These are phyloP conservation scores for Parietaria judaica DNA, from an alignment of 306 rosid genomes.

Conservation along the genomic window DNA sequence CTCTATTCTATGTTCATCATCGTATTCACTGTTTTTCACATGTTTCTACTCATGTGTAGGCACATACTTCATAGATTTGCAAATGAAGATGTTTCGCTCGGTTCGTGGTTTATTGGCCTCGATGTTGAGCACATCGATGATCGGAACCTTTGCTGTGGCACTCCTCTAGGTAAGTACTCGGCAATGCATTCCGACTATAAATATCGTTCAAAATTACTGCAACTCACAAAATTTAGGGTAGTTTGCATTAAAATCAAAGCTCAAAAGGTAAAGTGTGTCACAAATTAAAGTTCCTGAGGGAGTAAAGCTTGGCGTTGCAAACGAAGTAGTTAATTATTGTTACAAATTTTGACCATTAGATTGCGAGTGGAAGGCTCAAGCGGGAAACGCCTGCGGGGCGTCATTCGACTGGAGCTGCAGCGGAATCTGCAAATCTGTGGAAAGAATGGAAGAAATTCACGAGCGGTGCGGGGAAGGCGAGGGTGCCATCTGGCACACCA, in stretches of 20 bases:
- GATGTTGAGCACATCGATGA: constrained; percentile 57
- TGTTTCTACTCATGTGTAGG: constrained; percentile 14
- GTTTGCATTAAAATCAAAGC: no score
- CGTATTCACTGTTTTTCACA: neutral
- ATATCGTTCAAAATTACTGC: no score
- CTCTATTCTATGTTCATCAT: no score
- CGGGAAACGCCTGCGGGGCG: constrained; percentile 51
- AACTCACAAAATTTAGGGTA: no score
- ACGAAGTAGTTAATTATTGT: neutral
- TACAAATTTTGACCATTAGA: constrained; percentile 15
- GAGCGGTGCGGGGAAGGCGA: constrained; percentile 55
- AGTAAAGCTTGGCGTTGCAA: no score
- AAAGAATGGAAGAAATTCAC: constrained; percentile 57
- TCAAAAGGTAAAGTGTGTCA: no score
- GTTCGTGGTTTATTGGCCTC: constrained; percentile 63
- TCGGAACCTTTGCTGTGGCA: constrained; percentile 50
- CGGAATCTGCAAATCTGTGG: constrained; percentile 59
- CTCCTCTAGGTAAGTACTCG: constrained; percentile 35
- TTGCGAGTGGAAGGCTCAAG: constrained; percentile 60
- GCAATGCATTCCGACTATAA: neutral
- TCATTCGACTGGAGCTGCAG: constrained; percentile 65
- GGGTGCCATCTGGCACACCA: constrained; percentile 52
- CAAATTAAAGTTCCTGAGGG: no score
- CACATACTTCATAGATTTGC: constrained; percentile 50
- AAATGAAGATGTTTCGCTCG: constrained; percentile 58